These are phyloP conservation scores for Scheffersomyces stambukii DNA, from an alignment of 1,139 yeast species.

Conservation along the genomic window DNA sequence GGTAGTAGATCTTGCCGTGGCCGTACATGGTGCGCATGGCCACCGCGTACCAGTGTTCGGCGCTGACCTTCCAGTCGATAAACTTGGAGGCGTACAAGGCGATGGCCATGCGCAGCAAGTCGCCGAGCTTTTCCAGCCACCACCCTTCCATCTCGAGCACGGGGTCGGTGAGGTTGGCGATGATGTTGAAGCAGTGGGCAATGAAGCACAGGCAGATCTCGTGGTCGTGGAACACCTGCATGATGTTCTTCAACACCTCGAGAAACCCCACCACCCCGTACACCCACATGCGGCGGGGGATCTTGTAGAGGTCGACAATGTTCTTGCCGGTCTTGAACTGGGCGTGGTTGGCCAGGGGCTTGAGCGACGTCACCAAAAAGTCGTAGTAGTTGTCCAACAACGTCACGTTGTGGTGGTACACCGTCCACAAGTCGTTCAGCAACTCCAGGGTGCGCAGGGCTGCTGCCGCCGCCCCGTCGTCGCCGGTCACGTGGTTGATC, in stretches of 20 bases:
- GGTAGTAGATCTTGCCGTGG: conserved; percentile 76
- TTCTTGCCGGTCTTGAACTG: conserved; percentile 70
- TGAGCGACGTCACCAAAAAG: conserved; percentile 63
- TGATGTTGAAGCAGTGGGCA: conserved; percentile 48
- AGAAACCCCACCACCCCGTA: conserved; percentile 75
- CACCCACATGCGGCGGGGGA: conserved; percentile 78
- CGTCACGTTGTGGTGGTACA: conserved; percentile 62
- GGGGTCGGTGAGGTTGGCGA: conserved; percentile 50
- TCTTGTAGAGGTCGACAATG: conserved; percentile 69
- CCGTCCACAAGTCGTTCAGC: conserved; percentile 65
- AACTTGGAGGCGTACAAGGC: conserved; percentile 72
- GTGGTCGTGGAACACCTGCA: conserved; percentile 50
- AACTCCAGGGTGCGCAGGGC: conserved; percentile 43
- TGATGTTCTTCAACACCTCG: conserved; percentile 74
- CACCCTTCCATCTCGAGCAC: conserved; percentile 62
- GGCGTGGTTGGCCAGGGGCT: conserved; percentile 50
- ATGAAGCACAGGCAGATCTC: conserved; percentile 47
- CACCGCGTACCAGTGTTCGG: conserved; percentile 72
- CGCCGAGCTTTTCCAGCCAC: conserved; percentile 78
- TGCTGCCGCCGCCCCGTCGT: conserved; percentile 11
- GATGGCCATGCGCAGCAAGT: conserved; percentile 77
- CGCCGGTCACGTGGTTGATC: conserved; percentile 42
- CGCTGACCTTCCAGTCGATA: conserved; percentile 77
- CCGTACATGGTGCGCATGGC: conserved; percentile 71
- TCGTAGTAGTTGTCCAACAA: conserved; percentile 67